A percentile compares a stretch with the other conserved stretches of the same genome.
Evolutionary conservation across 805 yeast genomes (phyloP).

Genomic region (Maudiozyma bulderi): DNA sequence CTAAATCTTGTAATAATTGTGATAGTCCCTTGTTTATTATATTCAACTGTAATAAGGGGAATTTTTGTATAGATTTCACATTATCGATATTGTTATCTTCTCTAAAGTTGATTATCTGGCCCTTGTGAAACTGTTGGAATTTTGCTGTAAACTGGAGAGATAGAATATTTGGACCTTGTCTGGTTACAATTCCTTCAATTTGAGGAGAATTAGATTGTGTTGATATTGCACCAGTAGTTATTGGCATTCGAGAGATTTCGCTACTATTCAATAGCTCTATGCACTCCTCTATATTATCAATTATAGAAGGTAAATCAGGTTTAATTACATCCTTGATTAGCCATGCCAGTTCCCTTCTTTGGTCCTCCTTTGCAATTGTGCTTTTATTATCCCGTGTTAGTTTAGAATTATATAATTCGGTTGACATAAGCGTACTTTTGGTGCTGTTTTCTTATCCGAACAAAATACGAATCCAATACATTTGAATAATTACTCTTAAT

Average conservation of each 20-base stretch:
- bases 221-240: conserved; percentile 20
- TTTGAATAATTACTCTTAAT: too few species aligned
- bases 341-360: conserved; percentile 33
- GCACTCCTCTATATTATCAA: conserved; percentile 36
- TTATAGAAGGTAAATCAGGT: conserved; percentile 39
- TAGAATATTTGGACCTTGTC: conserved; percentile 45
- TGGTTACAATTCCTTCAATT: conserved; percentile 49
- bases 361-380: conserved; percentile 6
- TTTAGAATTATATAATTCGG: conserved; percentile 28
- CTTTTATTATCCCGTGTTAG: conserved; percentile 2
- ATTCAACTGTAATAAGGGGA: conserved; percentile 35
- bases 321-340: conserved; percentile 37
- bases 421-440: conserved; percentile 19
- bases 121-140: conserved; percentile 33
- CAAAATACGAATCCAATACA: too few species aligned
- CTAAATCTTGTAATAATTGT: conserved; percentile 24
- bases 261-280: conserved; percentile 31
- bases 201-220: conserved; percentile 9
- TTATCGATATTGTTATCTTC: conserved; percentile 13
- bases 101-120: conserved; percentile 31
- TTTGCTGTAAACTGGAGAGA: conserved; percentile 36
- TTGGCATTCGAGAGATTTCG: conserved; percentile 44
- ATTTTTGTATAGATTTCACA: conserved; percentile 6
- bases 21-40: conserved; percentile 23
- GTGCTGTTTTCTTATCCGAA: too few species aligned